A percentile compares a stretch with the other conserved stretches of the same genome.
Evolutionary conservation across 31 red algal species (phyloP).

Genomic region (Odonthalia washingtoniensis): DNA sequence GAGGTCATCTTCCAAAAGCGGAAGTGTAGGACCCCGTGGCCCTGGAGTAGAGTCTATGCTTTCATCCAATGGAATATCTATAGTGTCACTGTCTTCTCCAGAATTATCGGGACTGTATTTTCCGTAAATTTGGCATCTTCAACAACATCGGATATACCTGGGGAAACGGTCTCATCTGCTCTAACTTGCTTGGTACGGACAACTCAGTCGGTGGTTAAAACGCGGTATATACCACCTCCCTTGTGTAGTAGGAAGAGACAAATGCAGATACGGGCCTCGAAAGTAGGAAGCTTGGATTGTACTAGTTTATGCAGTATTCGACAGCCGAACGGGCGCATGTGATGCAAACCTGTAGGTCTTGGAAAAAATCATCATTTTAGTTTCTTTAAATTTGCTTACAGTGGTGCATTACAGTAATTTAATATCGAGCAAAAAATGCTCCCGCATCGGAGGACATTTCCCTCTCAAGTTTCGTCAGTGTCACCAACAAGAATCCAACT

Average conservation of each 20-base stretch:
- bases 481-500: too few relatives aligned
- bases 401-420: too few relatives aligned
- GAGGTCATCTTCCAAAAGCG: too few relatives aligned
- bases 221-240: neutral
- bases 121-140: too few relatives aligned
- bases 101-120: too few relatives aligned
- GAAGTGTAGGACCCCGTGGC: neutral
- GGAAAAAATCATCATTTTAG: too few relatives aligned
- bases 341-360: neutral
- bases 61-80: constrained; percentile 9
- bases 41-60: neutral
- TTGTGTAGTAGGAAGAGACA: neutral
- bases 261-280: neutral
- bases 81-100: too few relatives aligned
- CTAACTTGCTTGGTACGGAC: constrained; percentile 10
- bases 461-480: too few relatives aligned
- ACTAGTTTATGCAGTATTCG: neutral
- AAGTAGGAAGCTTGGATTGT: neutral
- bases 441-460: too few relatives aligned
- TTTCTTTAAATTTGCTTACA: too few relatives aligned
- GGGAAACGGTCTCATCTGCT: neutral
- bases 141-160: neutral
- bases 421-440: too few relatives aligned
- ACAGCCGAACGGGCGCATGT: constrained; percentile 31
- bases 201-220: neutral